A percentile compares a stretch with the other conserved stretches of the same genome.
Evolutionary conservation across 495 filamentous ascomycete species (phyloP).

Genomic region (Podospora australis): DNA sequence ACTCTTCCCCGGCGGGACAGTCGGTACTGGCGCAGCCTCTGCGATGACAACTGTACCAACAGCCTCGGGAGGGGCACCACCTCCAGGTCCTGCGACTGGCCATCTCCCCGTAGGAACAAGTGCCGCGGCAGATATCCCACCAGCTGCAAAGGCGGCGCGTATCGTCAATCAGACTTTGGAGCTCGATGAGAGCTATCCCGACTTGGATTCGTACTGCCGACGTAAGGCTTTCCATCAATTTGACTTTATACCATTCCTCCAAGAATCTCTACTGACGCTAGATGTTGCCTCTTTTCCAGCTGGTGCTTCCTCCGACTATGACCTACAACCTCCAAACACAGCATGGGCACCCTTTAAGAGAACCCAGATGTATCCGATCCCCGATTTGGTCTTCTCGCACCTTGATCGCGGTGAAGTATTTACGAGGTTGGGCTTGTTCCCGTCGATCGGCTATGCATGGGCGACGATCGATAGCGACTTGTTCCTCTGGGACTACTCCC

Average conservation of each 20-base stretch:
- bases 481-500: conserved; percentile 96
- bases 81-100: conserved; percentile 1
- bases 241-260: background rate
- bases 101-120: conserved; percentile 5
- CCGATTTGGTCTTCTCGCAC: conserved; percentile 81
- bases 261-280: conserved; percentile 3
- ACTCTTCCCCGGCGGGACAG: conserved; percentile 27
- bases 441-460: conserved; percentile 90
- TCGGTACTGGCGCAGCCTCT: background rate
- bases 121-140: conserved; percentile 34
- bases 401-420: conserved; percentile 77
- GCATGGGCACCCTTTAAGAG: conserved; percentile 89
- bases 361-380: conserved; percentile 73
- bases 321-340: conserved; percentile 52
- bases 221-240: conserved; percentile 53
- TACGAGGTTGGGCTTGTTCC: conserved; percentile 87
- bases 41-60: background rate
- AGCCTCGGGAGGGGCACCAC: conserved; percentile 4
- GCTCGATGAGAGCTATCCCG: conserved; percentile 74
- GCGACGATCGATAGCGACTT: conserved; percentile 90
- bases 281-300: conserved; percentile 10
- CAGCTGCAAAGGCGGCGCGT: conserved; percentile 69
- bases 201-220: conserved; percentile 81
- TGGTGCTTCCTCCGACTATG: conserved; percentile 91
- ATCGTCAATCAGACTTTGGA: conserved; percentile 76